Evolutionary conservation across 2,329 filamentous ascomycete genomes (phyloP), one percentile per base, ranked within the genome.

Genomic region (Penicillium digitatum): DNA sequence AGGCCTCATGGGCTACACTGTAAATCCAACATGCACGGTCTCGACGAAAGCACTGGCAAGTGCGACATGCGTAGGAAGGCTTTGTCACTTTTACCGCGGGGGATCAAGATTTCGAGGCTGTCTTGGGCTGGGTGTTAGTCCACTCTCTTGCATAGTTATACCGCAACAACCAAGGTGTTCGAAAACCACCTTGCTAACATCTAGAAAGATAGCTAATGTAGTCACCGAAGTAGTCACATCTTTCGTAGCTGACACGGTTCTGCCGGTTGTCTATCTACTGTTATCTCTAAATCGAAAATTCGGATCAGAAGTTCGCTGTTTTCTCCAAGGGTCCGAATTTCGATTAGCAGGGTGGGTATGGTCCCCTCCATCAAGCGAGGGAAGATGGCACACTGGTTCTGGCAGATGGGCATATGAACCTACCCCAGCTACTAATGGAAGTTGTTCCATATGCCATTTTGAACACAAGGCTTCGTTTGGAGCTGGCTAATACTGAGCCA

Each of bases 81-180:
- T 90, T 90, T 68, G 70, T 85, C 62, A 86, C 89, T 68, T 90
- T 90, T 71, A 87, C 86, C 0, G 81, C 89, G 51, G 83, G 87
- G 60, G 87, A 88, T 55, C 89, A 90, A 63, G 87, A 90, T 45
- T 79, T 90, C 26, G 85, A 90, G 70, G 87, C 90, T 56, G 87
- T 87, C 16, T 85, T 90, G 62, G 87, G 87, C 62, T 75, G 90
- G 60, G 90, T 90, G 86, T 88, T 67, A 69, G 22, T 48, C 27
- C 7, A 29, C 12, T 8, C 7, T 35, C 6, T 42, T 18, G 12
- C 35, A 9, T 26, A 22, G n/a, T n/a, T n/a, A n/a, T n/a, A n/a
- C n/a, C n/a, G n/a, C 24, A 6, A 26, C 24, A 26, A 26, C 3
- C 24, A 26, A 26, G 6, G 24, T 4, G 24, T 26, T 26, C 6